Evolutionary conservation across 192 early-diverging fungal genomes (phyloP).

Genomic region (Coemansia sp.): DNA sequence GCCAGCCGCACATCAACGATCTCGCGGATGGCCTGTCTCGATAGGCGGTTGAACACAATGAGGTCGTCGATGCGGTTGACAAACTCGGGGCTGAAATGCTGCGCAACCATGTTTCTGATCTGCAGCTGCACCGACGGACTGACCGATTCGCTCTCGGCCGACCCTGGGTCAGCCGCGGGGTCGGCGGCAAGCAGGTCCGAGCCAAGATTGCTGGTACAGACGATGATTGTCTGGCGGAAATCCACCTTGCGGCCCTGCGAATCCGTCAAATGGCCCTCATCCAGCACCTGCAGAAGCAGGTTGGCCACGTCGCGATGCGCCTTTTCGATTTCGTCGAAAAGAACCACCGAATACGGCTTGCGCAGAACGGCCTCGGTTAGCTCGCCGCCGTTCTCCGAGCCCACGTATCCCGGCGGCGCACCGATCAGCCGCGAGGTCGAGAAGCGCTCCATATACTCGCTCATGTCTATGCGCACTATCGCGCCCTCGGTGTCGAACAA

Average conservation of each 20-base stretch:
- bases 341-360: conserved; percentile 73
- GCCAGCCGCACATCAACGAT: conserved; percentile 73
- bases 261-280: conserved; percentile 78
- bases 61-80: conserved; percentile 78
- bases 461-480: conserved; percentile 77
- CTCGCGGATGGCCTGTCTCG: conserved; percentile 61
- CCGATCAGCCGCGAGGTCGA: conserved; percentile 72
- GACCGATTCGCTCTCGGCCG: conserved; percentile 44
- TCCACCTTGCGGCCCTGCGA: conserved; percentile 72
- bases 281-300: conserved; percentile 88
- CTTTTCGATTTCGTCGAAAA: conserved; percentile 83
- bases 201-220: conserved; percentile 79
- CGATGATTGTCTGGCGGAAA: conserved; percentile 78
- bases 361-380: conserved; percentile 76
- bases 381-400: conserved; percentile 74
- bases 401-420: conserved; percentile 77
- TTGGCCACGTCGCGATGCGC: conserved; percentile 87
- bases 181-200: conserved; percentile 63
- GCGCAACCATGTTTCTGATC: conserved; percentile 66
- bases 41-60: conserved; percentile 74
- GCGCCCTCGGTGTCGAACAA: conserved; percentile 71
- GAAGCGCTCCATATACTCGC: conserved; percentile 73
- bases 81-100: conserved; percentile 77
- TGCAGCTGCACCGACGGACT: conserved; percentile 56
- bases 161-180: conserved; percentile 33